phyloP scores from a whole-genome alignment of 2,329 filamentous ascomycete species.

The Epichloe sylvatica region DNA sequence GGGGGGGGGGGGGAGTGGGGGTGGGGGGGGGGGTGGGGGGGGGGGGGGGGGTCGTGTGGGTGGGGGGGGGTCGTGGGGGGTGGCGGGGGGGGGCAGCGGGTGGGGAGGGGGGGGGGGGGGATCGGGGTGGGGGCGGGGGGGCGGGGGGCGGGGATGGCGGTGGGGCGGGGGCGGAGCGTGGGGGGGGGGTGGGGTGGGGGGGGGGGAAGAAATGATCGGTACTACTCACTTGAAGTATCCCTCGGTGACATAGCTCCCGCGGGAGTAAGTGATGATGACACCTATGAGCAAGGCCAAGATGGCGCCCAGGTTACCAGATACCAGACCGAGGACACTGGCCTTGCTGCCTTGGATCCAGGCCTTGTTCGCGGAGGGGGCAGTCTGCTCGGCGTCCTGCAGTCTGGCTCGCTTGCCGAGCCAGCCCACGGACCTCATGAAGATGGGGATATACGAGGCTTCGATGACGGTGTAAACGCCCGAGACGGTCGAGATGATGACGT shows the following conservation, averaged over 20 bases:
- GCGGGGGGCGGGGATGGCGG: too few relatives aligned
- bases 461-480: conserved; percentile 9
- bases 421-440: conserved; percentile 10
- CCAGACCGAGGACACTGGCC: conserved; percentile 9
- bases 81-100: too few relatives aligned
- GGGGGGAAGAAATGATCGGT: neutral
- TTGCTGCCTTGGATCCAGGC: conserved; percentile 9
- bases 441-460: conserved; percentile 10
- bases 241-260: conserved; percentile 8
- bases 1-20: too few relatives aligned
- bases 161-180: too few relatives aligned
- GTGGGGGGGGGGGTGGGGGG: too few relatives aligned
- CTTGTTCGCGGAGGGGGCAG: neutral
- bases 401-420: conserved; percentile 3
- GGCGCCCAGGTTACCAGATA: conserved; percentile 9
- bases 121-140: too few relatives aligned
- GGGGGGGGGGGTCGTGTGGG: too few relatives aligned
- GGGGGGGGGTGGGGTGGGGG: too few relatives aligned
- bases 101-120: too few relatives aligned
- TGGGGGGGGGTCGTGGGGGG: too few relatives aligned
- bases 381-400: neutral
- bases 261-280: conserved; percentile 9
- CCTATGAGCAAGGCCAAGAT: conserved; percentile 10
- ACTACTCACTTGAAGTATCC: conserved; percentile 9
- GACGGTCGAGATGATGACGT: conserved; percentile 8